These are phyloP conservation scores for Actinidia chinensis DNA, from an alignment of 179 eudicot species.

Conservation along the genomic window DNA sequence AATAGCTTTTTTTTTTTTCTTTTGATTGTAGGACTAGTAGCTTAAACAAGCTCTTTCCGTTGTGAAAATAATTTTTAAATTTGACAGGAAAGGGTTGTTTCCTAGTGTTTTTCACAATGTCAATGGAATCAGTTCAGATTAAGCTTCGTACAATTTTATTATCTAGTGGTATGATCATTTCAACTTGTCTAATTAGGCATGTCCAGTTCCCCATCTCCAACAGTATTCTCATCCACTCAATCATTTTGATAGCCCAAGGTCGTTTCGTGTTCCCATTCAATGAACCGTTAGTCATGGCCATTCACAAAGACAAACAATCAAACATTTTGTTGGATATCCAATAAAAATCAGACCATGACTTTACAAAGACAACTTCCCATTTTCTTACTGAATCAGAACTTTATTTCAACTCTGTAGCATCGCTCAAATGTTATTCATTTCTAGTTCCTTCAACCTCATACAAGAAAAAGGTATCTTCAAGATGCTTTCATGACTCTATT, in stretches of 20 bases:
- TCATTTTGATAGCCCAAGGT: neutral
- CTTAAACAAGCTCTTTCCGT: too few relatives aligned
- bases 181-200: too few relatives aligned
- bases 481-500: slow-evolving; percentile 26
- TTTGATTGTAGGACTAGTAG: too few relatives aligned
- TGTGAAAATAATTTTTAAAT: too few relatives aligned
- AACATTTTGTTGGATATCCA: slow-evolving; percentile 9
- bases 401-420: slow-evolving; percentile 16
- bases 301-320: slow-evolving; percentile 9
- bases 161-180: neutral
- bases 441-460: slow-evolving; percentile 1
- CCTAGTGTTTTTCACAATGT: neutral
- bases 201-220: neutral
- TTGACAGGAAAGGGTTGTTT: neutral
- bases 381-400: neutral
- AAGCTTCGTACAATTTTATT: neutral
- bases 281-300: neutral
- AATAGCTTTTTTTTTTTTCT: too few relatives aligned
- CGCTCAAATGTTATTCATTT: slow-evolving; percentile 11
- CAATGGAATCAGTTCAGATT: neutral
- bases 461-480: slow-evolving; percentile 17
- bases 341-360: neutral
- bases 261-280: neutral
- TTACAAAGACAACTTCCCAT: slow-evolving; percentile 1
- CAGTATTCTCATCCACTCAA: neutral